Evolutionary conservation across 2,329 filamentous ascomycete species (phyloP).

Genomic region (Colletotrichum tabaci): DNA sequence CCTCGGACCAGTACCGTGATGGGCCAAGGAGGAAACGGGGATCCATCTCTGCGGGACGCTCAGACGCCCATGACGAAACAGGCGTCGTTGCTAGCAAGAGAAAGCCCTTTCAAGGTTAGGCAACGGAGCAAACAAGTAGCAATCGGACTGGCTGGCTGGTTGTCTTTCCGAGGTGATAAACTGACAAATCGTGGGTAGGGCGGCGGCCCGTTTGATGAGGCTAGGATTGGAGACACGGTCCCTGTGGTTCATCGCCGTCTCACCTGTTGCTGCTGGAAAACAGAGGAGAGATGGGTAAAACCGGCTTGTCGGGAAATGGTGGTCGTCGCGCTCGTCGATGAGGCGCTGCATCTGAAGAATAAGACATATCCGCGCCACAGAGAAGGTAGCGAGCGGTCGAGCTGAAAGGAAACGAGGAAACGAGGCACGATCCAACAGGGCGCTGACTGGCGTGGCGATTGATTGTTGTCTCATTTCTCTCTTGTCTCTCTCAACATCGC

Average conservation of each 20-base stretch:
- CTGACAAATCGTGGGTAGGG: conserved; percentile 11
- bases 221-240: conserved; percentile 1
- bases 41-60: neutral
- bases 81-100: neutral
- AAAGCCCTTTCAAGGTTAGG: neutral
- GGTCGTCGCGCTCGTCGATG: neutral
- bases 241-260: conserved; percentile 13
- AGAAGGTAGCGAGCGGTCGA: neutral
- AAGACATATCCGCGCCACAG: neutral
- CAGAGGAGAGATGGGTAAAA: neutral
- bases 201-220: conserved; percentile 25
- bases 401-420: neutral
- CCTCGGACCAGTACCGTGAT: conserved; percentile 8
- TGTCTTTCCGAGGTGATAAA: conserved; percentile 32
- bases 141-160: neutral
- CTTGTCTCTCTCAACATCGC: neutral
- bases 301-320: neutral
- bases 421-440: neutral
- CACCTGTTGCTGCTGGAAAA: conserved; percentile 17
- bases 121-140: conserved; percentile 28
- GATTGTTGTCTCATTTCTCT: conserved; percentile 15
- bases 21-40: neutral
- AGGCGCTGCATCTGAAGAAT: neutral
- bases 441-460: neutral
- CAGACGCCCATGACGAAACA: conserved; percentile 4